Base-by-base conservation (phyloP, 768 basidiomycete species). In the Crassisporium funariophilum region DNA sequence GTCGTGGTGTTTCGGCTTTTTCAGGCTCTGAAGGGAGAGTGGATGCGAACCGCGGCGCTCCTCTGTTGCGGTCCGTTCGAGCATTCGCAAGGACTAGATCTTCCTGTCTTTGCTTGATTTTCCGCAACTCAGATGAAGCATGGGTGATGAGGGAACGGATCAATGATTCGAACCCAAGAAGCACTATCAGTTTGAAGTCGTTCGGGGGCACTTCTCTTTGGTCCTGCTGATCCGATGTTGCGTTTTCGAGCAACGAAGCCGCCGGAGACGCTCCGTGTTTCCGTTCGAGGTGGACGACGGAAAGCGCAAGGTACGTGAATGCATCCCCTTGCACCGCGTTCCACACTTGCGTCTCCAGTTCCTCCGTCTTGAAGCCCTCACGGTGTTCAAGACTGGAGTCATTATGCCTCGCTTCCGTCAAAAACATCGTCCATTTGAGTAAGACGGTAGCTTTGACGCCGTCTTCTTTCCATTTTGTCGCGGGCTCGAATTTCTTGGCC, bases 71-170 rank as follows among this genome's bases (percentile, higher is more conserved):
- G 60, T 86, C 84, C 3, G 80, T 76, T 9, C 87, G 77, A 17
- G 79, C 78, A 51, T 73, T 83, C 1, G 86, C 84, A 35, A 91
- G 73, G 3, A 86, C 74, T 19, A 86, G 64, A 60, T 97, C 93
- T 64, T 95, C 93, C 62, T 97, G 94, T 22, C 86, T 72, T 52
- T 93, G 89, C 59, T 92, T 91, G 62, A 97, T 87, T 64, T 90
- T 90, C 25, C 87, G 79, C 25, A 90, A 73, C 62, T 89, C 88
- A 0, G 88, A 88, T 5, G 86, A 88, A 2, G 88, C 87, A 49
- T 88, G 84, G 0, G 78, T 83, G 60, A 91, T 82, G 21, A 88
- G 65, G 5, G 83, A 82, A 35, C 86, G 78, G 19, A 94, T 66
- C 10, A 93, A 79, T 1, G 73, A 71, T 60, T 94, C 93, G 50